Base-by-base conservation (phyloP, 371 early-diverging fungal species). In the Rhizomucor pusillus region DNA sequence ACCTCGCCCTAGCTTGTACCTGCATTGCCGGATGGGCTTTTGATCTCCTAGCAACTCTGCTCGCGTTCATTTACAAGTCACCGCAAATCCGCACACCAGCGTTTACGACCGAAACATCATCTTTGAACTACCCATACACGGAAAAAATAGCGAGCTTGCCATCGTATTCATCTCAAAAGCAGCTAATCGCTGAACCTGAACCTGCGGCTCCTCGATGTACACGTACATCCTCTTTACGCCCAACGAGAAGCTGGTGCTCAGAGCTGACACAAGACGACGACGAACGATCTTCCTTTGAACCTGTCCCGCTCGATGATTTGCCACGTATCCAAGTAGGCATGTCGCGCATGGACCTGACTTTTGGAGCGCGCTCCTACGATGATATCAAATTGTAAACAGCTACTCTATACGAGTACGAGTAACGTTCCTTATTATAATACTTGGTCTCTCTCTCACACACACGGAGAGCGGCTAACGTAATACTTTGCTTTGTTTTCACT, bases 241-340 rank as follows among this genome's bases (percentile, higher is more conserved):
- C 29, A 3, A 29, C 29, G 29, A 29, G 7, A 29, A 29, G 29
- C 7, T 29, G 29, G 29, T 29, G 29, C 29, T 29, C 29, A 29
- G 29, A 29, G 29, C 7, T 7, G 29, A 5, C 29, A 29, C 5
- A 29, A 7, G 29, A 29, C 7, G 7, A 29, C 29, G 29, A 29
- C 29, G 29, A 29, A 22, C 33, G 22, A 29, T 23, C 37, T n/a
- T 34, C 37, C 16, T 44, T 46, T 43, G 57, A 50, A 20, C 51
- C 50, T 18, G 34, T 62, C 12, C 16, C 58, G 18, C 23, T 57
- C 3, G 65, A 54, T 11, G 43, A 52, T 39, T 39, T 65, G 12
- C 60, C 65, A 20, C 49, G 39, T 20, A 60, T 65, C 20, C 60
- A 60, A 40, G 54, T 51, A 6, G 65, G 65, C 33, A 57, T 60